Evolutionary conservation across 805 yeast genomes (phyloP).

Genomic region (Metschnikowia lunata): DNA sequence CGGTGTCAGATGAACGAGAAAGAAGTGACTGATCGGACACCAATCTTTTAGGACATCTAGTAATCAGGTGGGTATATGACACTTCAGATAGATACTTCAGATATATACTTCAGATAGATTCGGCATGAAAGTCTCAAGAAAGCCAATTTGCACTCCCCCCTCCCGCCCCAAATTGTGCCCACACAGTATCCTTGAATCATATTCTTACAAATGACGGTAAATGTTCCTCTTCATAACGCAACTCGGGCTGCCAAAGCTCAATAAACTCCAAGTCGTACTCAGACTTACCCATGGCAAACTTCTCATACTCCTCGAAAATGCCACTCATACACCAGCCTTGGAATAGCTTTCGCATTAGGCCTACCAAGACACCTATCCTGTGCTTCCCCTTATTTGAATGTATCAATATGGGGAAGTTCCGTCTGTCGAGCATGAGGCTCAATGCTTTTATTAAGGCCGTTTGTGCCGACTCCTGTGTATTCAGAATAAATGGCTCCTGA

Average conservation of each 20-base stretch:
- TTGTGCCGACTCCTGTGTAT: slow-evolving; percentile 33
- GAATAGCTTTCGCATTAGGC: slow-evolving; percentile 74
- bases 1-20: no score
- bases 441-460: slow-evolving; percentile 53
- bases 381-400: slow-evolving; percentile 98
- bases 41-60: no score
- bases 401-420: slow-evolving; percentile 80
- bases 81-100: no score
- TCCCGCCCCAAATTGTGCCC: no score
- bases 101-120: no score
- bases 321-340: slow-evolving; percentile 95
- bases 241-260: slow-evolving; percentile 69
- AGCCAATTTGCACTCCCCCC: no score
- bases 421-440: slow-evolving; percentile 51
- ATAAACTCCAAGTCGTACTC: slow-evolving; percentile 89
- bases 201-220: slow-evolving; percentile 63
- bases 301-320: slow-evolving; percentile 87
- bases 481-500: slow-evolving; percentile 70
- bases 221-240: slow-evolving; percentile 43
- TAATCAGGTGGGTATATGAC: no score
- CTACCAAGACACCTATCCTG: slow-evolving; percentile 90
- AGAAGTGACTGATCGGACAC: no score
- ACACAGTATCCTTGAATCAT: slow-evolving; percentile 7
- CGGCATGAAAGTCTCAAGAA: no score
- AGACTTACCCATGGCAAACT: slow-evolving; percentile 90